Percentiles rank a stretch among this genome's conserved stretches.
phyloP scores from a whole-genome alignment of 176 grass and related monocot species.

The Microstegium vimineum region DNA sequence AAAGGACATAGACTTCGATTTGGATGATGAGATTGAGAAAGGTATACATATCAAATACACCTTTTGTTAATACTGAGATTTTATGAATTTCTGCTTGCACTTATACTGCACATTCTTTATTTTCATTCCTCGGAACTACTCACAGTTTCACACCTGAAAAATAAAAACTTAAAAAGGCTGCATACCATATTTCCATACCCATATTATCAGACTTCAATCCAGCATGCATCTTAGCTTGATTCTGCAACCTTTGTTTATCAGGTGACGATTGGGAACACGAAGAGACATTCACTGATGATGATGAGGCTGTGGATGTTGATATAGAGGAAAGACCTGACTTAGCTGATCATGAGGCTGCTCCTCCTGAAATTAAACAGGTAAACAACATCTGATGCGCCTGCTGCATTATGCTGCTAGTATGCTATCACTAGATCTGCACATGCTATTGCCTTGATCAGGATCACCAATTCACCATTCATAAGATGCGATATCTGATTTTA shows the following conservation, averaged over 20 bases:
- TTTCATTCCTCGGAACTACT: slow-evolving; percentile 9
- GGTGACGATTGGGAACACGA: slow-evolving; percentile 99
- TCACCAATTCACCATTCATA: background rate
- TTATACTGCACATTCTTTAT: background rate
- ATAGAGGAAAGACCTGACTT: slow-evolving; percentile 92
- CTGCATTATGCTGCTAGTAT: slow-evolving; percentile 16
- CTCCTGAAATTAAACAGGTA: slow-evolving; percentile 99
- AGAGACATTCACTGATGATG: slow-evolving; percentile 96
- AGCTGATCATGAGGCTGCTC: slow-evolving; percentile 88
- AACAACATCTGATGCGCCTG: background rate
- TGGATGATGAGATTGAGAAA: slow-evolving; percentile 99
- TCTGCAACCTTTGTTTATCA: slow-evolving; percentile 21
- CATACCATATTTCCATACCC: background rate
- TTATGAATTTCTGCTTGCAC: background rate
- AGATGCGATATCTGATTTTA: background rate
- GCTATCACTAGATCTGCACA: slow-evolving; percentile 6
- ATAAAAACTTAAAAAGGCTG: slow-evolving; percentile 13
- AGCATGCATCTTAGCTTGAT: slow-evolving; percentile 17
- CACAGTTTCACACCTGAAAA: slow-evolving; percentile 2
- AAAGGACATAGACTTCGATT: slow-evolving; percentile 76
- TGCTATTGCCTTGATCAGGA: slow-evolving; percentile 14
- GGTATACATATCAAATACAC: slow-evolving; percentile 24
- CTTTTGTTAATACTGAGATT: background rate
- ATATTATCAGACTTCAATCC: background rate
- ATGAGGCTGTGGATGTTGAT: slow-evolving; percentile 92